Conservation (phyloP, 768 basidiomycete species). For the Erythrobasidium yunnanense region DNA sequence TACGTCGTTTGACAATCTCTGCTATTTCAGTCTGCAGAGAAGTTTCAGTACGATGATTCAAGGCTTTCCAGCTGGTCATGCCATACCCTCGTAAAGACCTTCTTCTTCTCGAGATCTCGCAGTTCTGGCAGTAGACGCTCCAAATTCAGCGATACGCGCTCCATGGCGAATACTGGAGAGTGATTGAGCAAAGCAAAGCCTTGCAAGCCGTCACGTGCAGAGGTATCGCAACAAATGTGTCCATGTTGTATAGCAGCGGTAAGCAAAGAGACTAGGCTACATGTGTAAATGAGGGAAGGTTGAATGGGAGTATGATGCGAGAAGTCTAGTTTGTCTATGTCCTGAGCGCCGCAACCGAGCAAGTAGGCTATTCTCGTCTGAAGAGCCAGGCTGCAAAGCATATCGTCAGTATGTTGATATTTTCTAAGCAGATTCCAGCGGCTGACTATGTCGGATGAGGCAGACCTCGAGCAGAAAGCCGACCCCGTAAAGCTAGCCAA, state of each 20-base stretch:
- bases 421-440: background rate
- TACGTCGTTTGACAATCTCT: slow-evolving; percentile 37
- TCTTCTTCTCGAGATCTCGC: slow-evolving; percentile 38
- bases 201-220: too few species aligned
- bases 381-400: background rate
- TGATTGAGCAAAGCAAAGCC: too few species aligned
- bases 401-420: too few species aligned
- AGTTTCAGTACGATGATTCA: background rate
- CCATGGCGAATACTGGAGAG: background rate
- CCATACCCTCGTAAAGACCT: slow-evolving; percentile 36
- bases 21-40: slow-evolving; percentile 36
- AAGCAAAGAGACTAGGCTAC: too few species aligned
- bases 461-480: background rate
- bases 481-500: background rate
- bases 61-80: background rate
- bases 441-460: slow-evolving; percentile 8
- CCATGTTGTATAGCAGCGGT: too few species aligned
- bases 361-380: background rate
- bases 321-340: too few species aligned
- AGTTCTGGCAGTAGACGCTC: slow-evolving; percentile 40
- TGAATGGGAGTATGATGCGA: too few species aligned
- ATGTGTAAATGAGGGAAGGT: too few species aligned
- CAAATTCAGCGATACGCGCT: slow-evolving; percentile 36
- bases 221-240: too few species aligned
- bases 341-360: too few species aligned